A percentile compares a stretch with the other conserved stretches of the same genome.
Evolutionary conservation across 495 filamentous ascomycete genomes (phyloP).

Genomic region (Geoglossum glabrum): DNA sequence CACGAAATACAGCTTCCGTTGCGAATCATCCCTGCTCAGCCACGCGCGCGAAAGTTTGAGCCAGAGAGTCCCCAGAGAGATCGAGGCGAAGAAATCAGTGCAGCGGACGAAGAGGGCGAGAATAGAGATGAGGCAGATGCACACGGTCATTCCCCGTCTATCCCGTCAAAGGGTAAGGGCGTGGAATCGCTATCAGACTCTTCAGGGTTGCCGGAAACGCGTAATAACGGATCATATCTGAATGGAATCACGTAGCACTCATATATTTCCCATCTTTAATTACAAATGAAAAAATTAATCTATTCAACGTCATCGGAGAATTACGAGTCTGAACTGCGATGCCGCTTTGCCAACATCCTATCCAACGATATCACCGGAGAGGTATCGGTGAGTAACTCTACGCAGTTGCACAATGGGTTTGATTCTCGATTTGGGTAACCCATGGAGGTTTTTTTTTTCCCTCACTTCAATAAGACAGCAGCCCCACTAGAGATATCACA

Average conservation of each 20-base stretch:
- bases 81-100: not conserved
- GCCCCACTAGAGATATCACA: too few relatives aligned
- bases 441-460: too few relatives aligned
- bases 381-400: too few relatives aligned
- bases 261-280: not conserved
- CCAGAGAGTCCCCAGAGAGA: constrained; percentile 8
- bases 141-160: not conserved
- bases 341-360: too few relatives aligned
- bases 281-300: too few relatives aligned
- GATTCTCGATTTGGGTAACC: too few relatives aligned
- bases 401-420: too few relatives aligned
- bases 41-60: constrained; percentile 19
- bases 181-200: not conserved
- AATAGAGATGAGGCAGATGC: not conserved
- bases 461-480: too few relatives aligned
- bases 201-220: not conserved
- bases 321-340: too few relatives aligned
- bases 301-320: too few relatives aligned
- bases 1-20: constrained; percentile 26
- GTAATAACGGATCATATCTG: not conserved
- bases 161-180: not conserved
- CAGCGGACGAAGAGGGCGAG: not conserved
- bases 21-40: constrained; percentile 48
- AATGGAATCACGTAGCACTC: not conserved
- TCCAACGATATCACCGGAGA: too few relatives aligned